Evolutionary conservation across 345 rosid genomes (phyloP), one percentile per base, ranked within the genome.

Genomic region (Boechera divaricarpa): DNA sequence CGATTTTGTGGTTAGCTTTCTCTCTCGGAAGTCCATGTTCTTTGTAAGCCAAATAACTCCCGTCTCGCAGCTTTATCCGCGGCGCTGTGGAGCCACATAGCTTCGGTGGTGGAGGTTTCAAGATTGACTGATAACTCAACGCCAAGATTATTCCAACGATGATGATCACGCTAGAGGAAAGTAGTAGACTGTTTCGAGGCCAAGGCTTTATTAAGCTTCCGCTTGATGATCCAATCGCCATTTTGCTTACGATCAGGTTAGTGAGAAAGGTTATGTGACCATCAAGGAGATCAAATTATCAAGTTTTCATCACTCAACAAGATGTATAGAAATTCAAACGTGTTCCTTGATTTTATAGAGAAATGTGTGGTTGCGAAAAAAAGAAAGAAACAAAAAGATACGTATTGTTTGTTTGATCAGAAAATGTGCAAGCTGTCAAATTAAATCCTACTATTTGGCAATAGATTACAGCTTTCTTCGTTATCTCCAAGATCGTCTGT

Each of bases 21-120:
- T 84, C 82, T 81, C 75, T 85, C 1, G 85, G 82, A 41, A 83
- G 69, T 52, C 90, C 89, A 16, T 78, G 60, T 51, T 89, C 93
- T 75, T 76, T 81, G 74, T 85, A 87, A n/a, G 89, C 89, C 35
- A 88, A 67, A 28, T 81, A 31, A 64, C 90, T 88, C 47, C 90
- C 89, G 70, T 87, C 88, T 78, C 84, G 70, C 9, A 89, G 87
- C 82, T 79, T 81, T 48, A 83, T 81, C 61, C 89, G 78, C 3
- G 88, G 78, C 7, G 84, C 83, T 15, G 88, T 85, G 85, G 81
- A 80, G 54, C 89, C 93, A 18, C 76, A 69, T 45, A 64, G 73
- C 41, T 71, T 84, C 12, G 88, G 81, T 6, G 72, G 79, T 52
- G 86, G 86, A 61, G 89, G 84, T 41, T 76, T 86, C 74, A 79